Base-by-base conservation (phyloP, 257 asterid genomes). In the Cinchona pubescens region DNA sequence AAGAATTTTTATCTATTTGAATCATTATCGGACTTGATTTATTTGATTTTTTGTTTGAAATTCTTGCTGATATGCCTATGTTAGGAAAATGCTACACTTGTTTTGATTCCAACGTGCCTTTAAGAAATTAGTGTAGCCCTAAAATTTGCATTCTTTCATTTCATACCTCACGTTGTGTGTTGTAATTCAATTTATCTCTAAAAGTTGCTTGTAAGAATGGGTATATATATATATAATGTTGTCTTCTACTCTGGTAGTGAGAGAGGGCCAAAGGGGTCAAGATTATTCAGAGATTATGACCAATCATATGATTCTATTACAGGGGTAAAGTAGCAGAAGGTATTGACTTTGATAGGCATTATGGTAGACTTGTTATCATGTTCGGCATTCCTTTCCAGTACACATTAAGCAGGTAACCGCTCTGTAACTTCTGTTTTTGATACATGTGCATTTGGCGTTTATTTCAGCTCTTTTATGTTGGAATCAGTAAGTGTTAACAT, bases 251-350 rank as follows among this genome's bases (percentile, higher is more conserved):
- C 49, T 32, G 23, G 37, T 29, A 13, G 35, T 30, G 1, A 45
- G 60, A 29, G 35, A 4, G 30, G 29, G 23, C 29, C 7, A n/a
- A 56, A 56, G 7, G 13, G 10, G 27, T 16, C 15, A 48, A 45
- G 37, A 25, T 7, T 69, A 49, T 69, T 7, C 53, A 21, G 56
- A 56, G 27, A 48, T 71, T 77, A 16, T 61, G 59, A 67, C 67
- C 64, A 11, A 27, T 72, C 23, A 58, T 69, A 73, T 45, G 18
- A 75, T 69, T 69, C 70, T 73, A 59, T 35, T 80, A 81, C 92
- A 95, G 99, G 91, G 99, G 99, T 49, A 95, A 95, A 87, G 99
- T 95, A 68, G 99, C 99, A 0, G 98, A 95, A 83, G 99, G 99
- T 79, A 95, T 95, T 76, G 99, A 95, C 82, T 95, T 95, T 75